Percentiles rank a stretch among this genome's conserved stretches.
These are phyloP conservation scores for Scopulariopsis brevicaulis DNA, from an alignment of 2,329 filamentous ascomycete species.

Conservation along the genomic window DNA sequence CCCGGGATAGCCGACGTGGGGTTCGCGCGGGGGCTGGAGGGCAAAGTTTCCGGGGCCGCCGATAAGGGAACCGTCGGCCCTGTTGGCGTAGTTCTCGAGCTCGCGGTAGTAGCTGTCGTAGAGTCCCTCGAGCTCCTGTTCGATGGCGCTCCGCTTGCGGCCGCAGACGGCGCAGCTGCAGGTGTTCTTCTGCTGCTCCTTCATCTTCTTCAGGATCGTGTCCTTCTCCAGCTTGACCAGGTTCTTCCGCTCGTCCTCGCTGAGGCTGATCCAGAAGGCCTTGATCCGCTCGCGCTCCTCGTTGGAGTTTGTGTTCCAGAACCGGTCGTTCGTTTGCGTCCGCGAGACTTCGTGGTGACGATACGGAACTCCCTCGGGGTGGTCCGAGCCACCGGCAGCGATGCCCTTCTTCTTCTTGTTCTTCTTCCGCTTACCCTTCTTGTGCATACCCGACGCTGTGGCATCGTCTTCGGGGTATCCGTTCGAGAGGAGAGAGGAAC, in stretches of 20 bases:
- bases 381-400: not conserved
- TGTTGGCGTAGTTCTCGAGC: slow-evolving; percentile 92
- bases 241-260: slow-evolving; percentile 88
- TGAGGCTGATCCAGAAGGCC: slow-evolving; percentile 91
- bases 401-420: slow-evolving; percentile 48
- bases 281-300: slow-evolving; percentile 97
- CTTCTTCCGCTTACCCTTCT: slow-evolving; percentile 53
- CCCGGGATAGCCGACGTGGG: slow-evolving; percentile 44
- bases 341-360: slow-evolving; percentile 2
- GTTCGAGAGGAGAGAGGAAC: not conserved
- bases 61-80: slow-evolving; percentile 39
- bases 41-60: slow-evolving; percentile 48
- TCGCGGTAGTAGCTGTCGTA: slow-evolving; percentile 99
- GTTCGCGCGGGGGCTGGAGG: slow-evolving; percentile 44
- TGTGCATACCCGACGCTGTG: slow-evolving; percentile 19
- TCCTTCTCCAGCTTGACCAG: slow-evolving; percentile 98
- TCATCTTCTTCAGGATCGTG: slow-evolving; percentile 97
- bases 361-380: not conserved
- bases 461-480: slow-evolving; percentile 20
- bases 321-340: slow-evolving; percentile 22
- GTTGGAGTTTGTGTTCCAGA: slow-evolving; percentile 93
- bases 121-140: slow-evolving; percentile 92
- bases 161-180: slow-evolving; percentile 98
- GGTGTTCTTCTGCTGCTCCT: slow-evolving; percentile 98
- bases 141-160: slow-evolving; percentile 89